Conservation (phyloP, 768 basidiomycete genomes). For the Suillus americanus region DNA sequence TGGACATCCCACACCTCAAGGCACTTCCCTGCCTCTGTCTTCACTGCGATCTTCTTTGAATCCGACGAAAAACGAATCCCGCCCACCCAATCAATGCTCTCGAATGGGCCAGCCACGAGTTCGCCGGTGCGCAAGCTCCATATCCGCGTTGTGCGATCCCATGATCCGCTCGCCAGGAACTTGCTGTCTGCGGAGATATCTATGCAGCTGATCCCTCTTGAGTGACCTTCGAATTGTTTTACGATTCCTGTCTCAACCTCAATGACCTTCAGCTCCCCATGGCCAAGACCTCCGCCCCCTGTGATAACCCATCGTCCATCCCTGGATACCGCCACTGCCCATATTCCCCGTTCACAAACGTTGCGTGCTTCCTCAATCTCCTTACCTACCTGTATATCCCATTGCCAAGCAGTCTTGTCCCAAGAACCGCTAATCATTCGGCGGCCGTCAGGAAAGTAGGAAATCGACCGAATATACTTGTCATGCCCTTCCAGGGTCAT, state of each 20-base stretch:
- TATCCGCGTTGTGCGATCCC: neutral
- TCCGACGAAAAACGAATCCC: neutral
- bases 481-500: neutral
- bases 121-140: neutral
- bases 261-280: neutral
- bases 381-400: neutral
- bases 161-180: neutral
- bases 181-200: neutral
- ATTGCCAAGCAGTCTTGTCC: neutral
- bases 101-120: neutral
- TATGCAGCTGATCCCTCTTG: neutral
- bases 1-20: constrained; percentile 1
- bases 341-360: neutral
- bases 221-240: neutral
- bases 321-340: neutral
- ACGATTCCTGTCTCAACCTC: neutral
- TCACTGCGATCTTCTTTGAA: neutral
- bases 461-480: neutral
- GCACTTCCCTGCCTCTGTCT: neutral
- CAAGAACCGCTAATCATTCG: neutral
- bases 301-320: neutral
- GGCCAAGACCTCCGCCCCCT: neutral
- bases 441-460: neutral
- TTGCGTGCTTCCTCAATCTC: neutral
- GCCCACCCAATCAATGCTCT: neutral